These are phyloP conservation scores for Tolypocladium inflatum DNA, from an alignment of 2,329 filamentous ascomycete genomes.

Conservation along the genomic window DNA sequence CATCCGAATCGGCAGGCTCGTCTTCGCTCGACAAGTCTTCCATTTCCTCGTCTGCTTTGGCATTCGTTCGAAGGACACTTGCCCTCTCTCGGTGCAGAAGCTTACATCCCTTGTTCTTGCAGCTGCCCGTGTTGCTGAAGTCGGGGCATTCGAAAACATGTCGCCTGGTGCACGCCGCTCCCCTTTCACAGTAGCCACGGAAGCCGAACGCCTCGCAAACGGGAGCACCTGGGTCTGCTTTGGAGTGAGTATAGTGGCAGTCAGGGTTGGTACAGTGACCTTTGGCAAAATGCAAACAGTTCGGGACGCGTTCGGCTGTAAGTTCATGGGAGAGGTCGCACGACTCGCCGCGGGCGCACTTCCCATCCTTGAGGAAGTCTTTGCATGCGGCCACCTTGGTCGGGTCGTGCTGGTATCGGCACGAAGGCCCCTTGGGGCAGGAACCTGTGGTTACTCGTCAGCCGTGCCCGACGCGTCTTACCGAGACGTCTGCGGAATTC, in stretches of 20 bases:
- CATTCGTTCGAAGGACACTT: constrained; percentile 64
- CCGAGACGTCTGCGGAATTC: constrained; percentile 15
- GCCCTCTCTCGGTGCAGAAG: constrained; percentile 83
- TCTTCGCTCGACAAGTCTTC: constrained; percentile 74
- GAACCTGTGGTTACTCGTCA: constrained; percentile 55
- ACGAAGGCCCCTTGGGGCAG: constrained; percentile 72
- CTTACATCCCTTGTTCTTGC: constrained; percentile 72
- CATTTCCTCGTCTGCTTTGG: constrained; percentile 40
- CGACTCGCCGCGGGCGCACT: constrained; percentile 64
- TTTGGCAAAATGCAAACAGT: constrained; percentile 82
- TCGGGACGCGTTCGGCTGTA: constrained; percentile 72
- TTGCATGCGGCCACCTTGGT: constrained; percentile 86
- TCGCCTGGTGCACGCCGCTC: constrained; percentile 64
- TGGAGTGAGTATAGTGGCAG: constrained; percentile 81
- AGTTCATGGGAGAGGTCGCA: constrained; percentile 90
- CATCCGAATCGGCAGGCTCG: constrained; percentile 61
- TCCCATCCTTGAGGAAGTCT: constrained; percentile 69
- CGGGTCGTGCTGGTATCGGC: constrained; percentile 75
- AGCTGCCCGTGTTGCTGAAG: constrained; percentile 83
- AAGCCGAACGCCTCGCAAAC: constrained; percentile 81
- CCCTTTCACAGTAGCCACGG: constrained; percentile 82
- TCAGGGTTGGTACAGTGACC: constrained; percentile 80
- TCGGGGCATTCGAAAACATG: constrained; percentile 93
- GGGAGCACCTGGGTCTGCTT: constrained; percentile 63
- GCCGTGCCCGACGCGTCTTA: constrained; percentile 30